A percentile compares a stretch with the other conserved stretches of the same genome.
Evolutionary conservation across 108 stramenopile genomes (phyloP).

Genomic region (Pseudonitzschia pungens): DNA sequence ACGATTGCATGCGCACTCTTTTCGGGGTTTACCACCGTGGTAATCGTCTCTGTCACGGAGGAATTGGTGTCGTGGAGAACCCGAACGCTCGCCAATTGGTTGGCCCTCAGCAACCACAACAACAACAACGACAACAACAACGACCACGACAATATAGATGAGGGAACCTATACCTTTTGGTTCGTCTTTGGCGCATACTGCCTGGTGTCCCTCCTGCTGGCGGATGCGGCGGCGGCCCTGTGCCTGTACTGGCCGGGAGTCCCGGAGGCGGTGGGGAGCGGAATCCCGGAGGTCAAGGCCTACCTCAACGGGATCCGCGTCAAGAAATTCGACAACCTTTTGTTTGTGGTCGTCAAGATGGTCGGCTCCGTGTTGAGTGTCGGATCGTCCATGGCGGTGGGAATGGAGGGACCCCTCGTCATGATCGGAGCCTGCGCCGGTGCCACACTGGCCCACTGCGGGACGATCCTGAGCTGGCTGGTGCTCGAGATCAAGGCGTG

Average conservation of each 20-base stretch:
- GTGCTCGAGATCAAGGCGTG: not conserved
- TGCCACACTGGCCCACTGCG: conserved; percentile 18
- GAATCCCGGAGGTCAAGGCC: conserved; percentile 86
- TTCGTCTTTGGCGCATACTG: not conserved
- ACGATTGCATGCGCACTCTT: conserved; percentile 21
- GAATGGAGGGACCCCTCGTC: conserved; percentile 86
- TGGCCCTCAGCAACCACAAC: not conserved
- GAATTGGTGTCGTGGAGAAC: conserved; percentile 14
- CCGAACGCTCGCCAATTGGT: not conserved
- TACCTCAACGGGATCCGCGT: conserved; percentile 81
- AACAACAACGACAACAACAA: not conserved
- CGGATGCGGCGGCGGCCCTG: conserved; percentile 17
- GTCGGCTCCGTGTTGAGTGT: conserved; percentile 72
- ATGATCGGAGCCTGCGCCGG: conserved; percentile 79
- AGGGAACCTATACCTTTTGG: not conserved
- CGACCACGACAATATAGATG: no score
- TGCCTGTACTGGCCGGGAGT: conserved; percentile 22
- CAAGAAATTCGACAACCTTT: conserved; percentile 36
- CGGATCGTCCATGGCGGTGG: conserved; percentile 66
- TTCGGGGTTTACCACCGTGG: conserved; percentile 27
- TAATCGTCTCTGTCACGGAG: conserved; percentile 24
- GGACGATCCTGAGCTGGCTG: not conserved
- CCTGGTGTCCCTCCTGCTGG: conserved; percentile 8
- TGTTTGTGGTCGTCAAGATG: conserved; percentile 51
- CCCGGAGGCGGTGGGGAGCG: conserved; percentile 66